These are phyloP conservation scores for Tephrocybe sp. DNA, from an alignment of 768 basidiomycete genomes.

Conservation along the genomic window DNA sequence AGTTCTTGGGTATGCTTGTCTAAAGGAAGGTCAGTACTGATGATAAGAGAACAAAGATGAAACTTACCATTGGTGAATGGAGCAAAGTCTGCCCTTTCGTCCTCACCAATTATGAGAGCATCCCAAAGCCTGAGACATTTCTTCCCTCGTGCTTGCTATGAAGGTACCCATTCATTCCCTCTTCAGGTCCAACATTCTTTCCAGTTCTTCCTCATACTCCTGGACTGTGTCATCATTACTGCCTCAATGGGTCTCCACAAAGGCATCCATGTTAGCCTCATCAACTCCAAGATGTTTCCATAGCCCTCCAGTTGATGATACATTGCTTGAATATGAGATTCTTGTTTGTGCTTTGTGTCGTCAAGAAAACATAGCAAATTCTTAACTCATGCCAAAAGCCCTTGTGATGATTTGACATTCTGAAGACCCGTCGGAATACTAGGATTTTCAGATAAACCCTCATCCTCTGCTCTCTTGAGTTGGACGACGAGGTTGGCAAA, in stretches of 20 bases:
- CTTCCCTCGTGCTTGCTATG: constrained; percentile 75
- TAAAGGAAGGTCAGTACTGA: constrained; percentile 25
- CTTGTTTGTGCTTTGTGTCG: constrained; percentile 71
- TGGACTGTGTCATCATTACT: constrained; percentile 73
- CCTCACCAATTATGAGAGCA: constrained; percentile 81
- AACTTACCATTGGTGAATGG: constrained; percentile 79
- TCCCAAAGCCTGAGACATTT: constrained; percentile 85
- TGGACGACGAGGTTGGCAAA: constrained; percentile 64
- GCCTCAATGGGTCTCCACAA: constrained; percentile 85
- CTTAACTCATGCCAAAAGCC: constrained; percentile 73
- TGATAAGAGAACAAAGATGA: not conserved
- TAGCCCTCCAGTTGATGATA: constrained; percentile 92
- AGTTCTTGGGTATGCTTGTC: constrained; percentile 92
- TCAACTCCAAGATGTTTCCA: constrained; percentile 86
- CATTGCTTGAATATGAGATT: constrained; percentile 86
- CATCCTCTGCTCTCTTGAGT: constrained; percentile 58
- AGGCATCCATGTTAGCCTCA: constrained; percentile 85
- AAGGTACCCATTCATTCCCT: constrained; percentile 86
- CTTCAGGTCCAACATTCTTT: constrained; percentile 87
- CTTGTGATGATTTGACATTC: constrained; percentile 75
- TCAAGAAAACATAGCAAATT: constrained; percentile 58
- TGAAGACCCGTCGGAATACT: constrained; percentile 57
- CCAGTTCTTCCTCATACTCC: constrained; percentile 88
- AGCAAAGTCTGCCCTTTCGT: constrained; percentile 78
- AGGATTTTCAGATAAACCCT: constrained; percentile 37